A percentile compares a stretch with the other conserved stretches of the same genome.
Evolutionary conservation across 129 eudicot genomes (phyloP).

Genomic region (Dittrichia graveolens): DNA sequence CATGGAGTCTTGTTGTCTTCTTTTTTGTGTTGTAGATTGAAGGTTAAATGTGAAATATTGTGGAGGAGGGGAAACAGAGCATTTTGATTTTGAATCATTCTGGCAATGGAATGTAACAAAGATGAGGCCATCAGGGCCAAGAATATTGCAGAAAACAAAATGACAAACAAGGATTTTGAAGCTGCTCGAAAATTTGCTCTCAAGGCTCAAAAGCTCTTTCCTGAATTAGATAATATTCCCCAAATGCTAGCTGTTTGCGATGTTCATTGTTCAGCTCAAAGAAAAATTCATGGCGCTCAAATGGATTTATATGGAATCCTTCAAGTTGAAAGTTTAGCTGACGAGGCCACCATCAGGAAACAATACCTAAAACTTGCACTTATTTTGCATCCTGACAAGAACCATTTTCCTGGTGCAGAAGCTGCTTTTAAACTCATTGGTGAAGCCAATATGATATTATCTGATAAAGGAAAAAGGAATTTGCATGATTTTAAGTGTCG

Average conservation of each 20-base stretch:
- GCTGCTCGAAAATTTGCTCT: constrained; percentile 68
- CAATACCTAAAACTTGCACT: constrained; percentile 88
- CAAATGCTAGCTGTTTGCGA: constrained; percentile 80
- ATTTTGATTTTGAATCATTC: constrained; percentile 1
- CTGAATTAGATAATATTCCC: constrained; percentile 64
- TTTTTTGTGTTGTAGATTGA: constrained; percentile 25
- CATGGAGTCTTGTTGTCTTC: background rate
- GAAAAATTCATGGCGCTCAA: constrained; percentile 39
- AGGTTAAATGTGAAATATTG: constrained; percentile 4
- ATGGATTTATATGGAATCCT: constrained; percentile 83
- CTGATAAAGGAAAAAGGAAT: constrained; percentile 56
- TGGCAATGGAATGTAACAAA: constrained; percentile 83
- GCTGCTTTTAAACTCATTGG: constrained; percentile 88
- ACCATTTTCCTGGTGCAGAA: constrained; percentile 90
- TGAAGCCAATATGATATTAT: constrained; percentile 72
- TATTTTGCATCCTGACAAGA: constrained; percentile 87
- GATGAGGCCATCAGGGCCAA: constrained; percentile 79
- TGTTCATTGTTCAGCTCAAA: constrained; percentile 78
- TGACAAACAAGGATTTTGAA: constrained; percentile 65
- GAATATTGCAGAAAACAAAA: constrained; percentile 67
- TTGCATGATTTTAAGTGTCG: constrained; percentile 51
- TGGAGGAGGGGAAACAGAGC: constrained; percentile 11
- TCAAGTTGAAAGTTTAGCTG: constrained; percentile 66
- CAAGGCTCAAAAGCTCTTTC: constrained; percentile 67
- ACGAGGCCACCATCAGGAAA: constrained; percentile 64